These are phyloP conservation scores for Cardamine occulta DNA, from an alignment of 345 rosid species.

Conservation along the genomic window DNA sequence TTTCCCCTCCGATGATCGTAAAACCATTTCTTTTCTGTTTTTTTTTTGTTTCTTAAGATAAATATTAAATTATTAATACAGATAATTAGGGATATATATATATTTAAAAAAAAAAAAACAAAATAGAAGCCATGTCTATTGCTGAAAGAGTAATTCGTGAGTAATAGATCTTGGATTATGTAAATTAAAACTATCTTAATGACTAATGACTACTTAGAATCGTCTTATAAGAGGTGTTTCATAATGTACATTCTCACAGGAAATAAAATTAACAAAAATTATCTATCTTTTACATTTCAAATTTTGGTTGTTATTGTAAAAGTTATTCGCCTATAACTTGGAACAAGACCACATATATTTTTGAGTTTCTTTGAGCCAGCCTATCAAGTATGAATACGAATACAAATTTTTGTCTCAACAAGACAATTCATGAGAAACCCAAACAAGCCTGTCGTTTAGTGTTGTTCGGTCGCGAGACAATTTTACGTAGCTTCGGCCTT, in stretches of 20 bases:
- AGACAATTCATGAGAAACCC: neutral
- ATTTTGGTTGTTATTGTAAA: no score
- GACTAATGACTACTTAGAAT: neutral
- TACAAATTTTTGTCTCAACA: neutral
- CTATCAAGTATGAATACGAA: neutral
- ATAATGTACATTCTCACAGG: neutral
- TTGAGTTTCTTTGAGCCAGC: neutral
- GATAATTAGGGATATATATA: neutral
- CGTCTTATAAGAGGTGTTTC: neutral
- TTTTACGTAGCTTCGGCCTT: slow-evolving; percentile 7
- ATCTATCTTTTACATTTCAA: no score
- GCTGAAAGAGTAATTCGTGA: neutral
- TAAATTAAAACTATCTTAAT: neutral
- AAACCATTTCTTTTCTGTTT: slow-evolving; percentile 5
- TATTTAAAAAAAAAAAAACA: neutral
- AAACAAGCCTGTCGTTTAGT: neutral
- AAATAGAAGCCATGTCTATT: neutral
- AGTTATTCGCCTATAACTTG: no score
- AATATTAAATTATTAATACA: neutral
- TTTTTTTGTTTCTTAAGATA: neutral
- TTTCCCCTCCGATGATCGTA: slow-evolving; percentile 13
- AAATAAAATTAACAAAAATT: neutral
- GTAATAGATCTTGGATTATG: neutral
- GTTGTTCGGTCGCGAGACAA: neutral
- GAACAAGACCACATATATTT: neutral